These are phyloP conservation scores for Abrus precatorius DNA, from an alignment of 306 rosid genomes.

Conservation along the genomic window DNA sequence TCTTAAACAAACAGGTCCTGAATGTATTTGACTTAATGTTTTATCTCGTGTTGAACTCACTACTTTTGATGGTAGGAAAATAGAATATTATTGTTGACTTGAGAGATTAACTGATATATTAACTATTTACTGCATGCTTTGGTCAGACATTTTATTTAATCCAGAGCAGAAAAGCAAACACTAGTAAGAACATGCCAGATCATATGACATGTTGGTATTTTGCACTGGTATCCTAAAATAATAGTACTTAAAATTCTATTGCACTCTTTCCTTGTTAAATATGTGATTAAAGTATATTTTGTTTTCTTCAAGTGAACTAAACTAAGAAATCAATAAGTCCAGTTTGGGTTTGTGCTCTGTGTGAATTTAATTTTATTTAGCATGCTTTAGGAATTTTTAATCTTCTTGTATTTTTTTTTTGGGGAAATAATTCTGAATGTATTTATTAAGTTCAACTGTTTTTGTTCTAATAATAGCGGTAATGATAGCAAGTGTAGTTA, in stretches of 20 bases:
- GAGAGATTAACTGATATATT: neutral
- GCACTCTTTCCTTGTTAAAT: conserved; percentile 19
- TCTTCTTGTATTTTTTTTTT: conserved; percentile 1
- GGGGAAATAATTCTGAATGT: neutral
- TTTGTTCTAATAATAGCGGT: conserved; percentile 16
- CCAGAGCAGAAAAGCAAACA: conserved; percentile 25
- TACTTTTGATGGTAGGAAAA: conserved; percentile 30
- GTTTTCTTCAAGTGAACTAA: conserved; percentile 22
- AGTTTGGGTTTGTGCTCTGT: conserved; percentile 21
- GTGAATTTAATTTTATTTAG: conserved; percentile 10
- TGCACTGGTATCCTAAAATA: conserved; percentile 28
- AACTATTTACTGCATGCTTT: conserved; percentile 7
- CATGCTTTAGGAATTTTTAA: conserved; percentile 1
- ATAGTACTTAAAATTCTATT: conserved; percentile 4
- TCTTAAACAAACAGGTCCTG: neutral
- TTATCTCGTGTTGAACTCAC: conserved; percentile 8
- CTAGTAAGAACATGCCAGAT: neutral
- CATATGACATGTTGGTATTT: conserved; percentile 25
- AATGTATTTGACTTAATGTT: neutral
- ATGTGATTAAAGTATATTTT: conserved; percentile 9
- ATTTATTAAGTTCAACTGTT: conserved; percentile 12
- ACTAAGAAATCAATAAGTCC: neutral
- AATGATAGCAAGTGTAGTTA: conserved; percentile 32
- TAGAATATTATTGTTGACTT: conserved; percentile 9
- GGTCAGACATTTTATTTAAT: neutral